phyloP scores from a whole-genome alignment of 2,329 filamentous ascomycete species.

The Colletotrichum sansevieriae region DNA sequence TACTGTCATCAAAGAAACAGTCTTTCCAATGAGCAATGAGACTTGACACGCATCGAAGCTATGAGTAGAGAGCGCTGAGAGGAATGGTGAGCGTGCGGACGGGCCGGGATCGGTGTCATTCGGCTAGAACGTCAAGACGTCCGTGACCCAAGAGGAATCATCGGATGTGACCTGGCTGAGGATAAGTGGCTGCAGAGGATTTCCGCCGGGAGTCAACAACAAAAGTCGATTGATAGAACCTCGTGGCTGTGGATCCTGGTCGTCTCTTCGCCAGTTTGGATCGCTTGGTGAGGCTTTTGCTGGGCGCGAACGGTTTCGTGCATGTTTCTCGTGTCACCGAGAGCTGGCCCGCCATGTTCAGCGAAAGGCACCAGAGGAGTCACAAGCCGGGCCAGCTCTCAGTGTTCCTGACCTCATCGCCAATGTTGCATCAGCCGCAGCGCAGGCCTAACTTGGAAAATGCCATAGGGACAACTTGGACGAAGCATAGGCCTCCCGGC shows the following conservation, averaged over 20 bases:
- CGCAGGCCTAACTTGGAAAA: background rate
- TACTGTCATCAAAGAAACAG: no score
- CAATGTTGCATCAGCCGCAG: background rate
- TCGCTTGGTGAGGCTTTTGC: constrained; percentile 1
- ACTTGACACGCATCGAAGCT: constrained; percentile 1
- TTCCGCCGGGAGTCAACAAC: background rate
- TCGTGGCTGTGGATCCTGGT: constrained; percentile 12
- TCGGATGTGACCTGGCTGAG: background rate
- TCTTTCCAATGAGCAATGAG: background rate
- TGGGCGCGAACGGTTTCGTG: constrained; percentile 16
- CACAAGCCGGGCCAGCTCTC: no score
- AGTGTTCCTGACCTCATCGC: background rate
- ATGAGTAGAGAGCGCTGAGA: background rate
- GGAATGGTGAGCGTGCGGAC: background rate
- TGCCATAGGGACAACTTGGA: background rate
- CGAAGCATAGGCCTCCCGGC: background rate
- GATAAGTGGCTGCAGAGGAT: background rate
- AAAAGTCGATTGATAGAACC: constrained; percentile 22
- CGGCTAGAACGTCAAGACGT: background rate
- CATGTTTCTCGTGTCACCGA: constrained; percentile 29
- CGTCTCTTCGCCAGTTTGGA: background rate
- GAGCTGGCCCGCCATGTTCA: background rate
- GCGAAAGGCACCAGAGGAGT: no score
- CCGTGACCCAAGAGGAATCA: background rate
- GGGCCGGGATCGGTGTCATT: constrained; percentile 2